Base-by-base conservation (phyloP, 352 stramenopile genomes). In the Plasmopara muralis region DNA sequence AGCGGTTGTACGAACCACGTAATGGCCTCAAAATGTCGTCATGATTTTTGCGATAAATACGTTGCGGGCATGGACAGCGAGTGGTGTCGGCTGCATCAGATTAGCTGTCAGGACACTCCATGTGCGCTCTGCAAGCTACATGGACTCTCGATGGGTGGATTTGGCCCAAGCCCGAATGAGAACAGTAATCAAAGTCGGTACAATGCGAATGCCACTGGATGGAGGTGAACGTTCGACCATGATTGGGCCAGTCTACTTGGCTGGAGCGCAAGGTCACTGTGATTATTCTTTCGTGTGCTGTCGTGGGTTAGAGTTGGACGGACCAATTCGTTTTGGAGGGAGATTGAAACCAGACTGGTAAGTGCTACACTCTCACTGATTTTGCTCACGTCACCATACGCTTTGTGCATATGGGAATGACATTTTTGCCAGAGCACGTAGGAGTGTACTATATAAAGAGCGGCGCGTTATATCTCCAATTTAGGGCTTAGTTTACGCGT, bases 41-140 rank as follows among this genome's bases (percentile, higher is more conserved):
- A 89, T 43, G 66, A 69, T 9, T 65, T 77, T 40, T 89, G 78
- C 47, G 73, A 74, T 44, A 85, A 89, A 48, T 87, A 85, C 55
- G 70, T 67, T 5, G 63, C 65, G n/a, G 55, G 60, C 7, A 52
- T 42, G 13, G 52, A 61, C 20, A 71, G 57, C 13, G 53, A 60
- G 6, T 67, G 58, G 63, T 85, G 74, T 39, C 52, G 70, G 2
- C 35, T 85, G 37, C 78, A 89, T 34, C 55, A 76, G 43, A 77
- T 77, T 25, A 72, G 66, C 44, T 80, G 70, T 53, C 46, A 61
- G 28, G 60, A 82, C 15, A 59, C 75, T 41, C 74, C 74, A 1
- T 89, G 78, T 48, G 51, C 55, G n/a, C 47, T 89, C 34, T 87
- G 76, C 47, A 63, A 58, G 38, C 33, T 82, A 30, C 66, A 82